A percentile compares a stretch with the other conserved stretches of the same genome.
Evolutionary conservation across 306 rosid genomes (phyloP).

Genomic region (Ceratonia siliqua): DNA sequence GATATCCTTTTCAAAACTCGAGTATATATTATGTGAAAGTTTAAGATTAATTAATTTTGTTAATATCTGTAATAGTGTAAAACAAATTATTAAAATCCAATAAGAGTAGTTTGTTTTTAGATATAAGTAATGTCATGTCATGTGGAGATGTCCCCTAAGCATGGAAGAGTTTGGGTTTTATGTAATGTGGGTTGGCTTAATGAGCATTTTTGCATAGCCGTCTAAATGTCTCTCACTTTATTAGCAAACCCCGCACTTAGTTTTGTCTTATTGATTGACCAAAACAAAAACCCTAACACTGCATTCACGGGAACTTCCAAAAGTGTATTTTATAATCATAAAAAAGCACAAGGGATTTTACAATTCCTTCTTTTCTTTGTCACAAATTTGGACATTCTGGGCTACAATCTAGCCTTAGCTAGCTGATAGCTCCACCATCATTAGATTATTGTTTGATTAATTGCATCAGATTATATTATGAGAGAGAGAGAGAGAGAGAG

Average conservation of each 20-base stretch:
- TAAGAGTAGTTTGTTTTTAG: background rate
- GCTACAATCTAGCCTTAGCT: slow-evolving; percentile 48
- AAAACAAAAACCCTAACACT: too few species aligned
- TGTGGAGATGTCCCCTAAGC: slow-evolving; percentile 56
- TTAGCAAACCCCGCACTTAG: slow-evolving; percentile 42
- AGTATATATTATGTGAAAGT: too few species aligned
- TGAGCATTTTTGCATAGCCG: slow-evolving; percentile 46
- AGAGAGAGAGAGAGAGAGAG: too few species aligned
- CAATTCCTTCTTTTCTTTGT: background rate
- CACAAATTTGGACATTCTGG: slow-evolving; percentile 38
- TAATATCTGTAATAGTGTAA: too few species aligned
- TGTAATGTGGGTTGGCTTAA: slow-evolving; percentile 53
- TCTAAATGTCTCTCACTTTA: slow-evolving; percentile 45
- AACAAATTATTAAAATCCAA: slow-evolving; percentile 20
- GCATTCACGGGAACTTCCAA: slow-evolving; percentile 48
- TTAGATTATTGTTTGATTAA: slow-evolving; percentile 22
- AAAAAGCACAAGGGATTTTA: slow-evolving; percentile 32
- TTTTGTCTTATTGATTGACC: slow-evolving; percentile 60
- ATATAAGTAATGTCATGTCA: slow-evolving; percentile 47
- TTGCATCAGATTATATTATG: slow-evolving; percentile 26
- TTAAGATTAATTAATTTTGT: too few species aligned
- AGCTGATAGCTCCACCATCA: slow-evolving; percentile 40
- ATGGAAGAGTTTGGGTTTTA: slow-evolving; percentile 45
- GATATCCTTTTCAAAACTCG: too few species aligned
- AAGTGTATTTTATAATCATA: slow-evolving; percentile 29